Conservation (phyloP, 352 stramenopile species). For the Hyphochytrium catenoides region DNA sequence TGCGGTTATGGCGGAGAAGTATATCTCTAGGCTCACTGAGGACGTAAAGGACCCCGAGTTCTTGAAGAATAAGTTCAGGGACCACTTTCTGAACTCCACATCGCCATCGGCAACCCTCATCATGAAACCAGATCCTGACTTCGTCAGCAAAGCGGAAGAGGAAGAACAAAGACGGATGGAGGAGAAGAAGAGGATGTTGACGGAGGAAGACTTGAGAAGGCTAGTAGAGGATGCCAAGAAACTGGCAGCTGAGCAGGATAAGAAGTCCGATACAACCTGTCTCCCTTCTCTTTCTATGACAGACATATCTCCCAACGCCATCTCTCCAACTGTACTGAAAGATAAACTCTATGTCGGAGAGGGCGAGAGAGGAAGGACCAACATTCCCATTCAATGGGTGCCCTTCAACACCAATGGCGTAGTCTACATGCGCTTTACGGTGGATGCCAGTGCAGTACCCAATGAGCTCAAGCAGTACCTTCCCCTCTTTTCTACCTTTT, state of each 20-base stretch:
- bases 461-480: slow-evolving; percentile 32
- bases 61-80: slow-evolving; percentile 25
- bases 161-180: slow-evolving; percentile 22
- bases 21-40: not conserved
- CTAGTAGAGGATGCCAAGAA: slow-evolving; percentile 19
- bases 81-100: slow-evolving; percentile 19
- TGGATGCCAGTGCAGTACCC: slow-evolving; percentile 24
- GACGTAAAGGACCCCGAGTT: slow-evolving; percentile 20
- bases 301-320: slow-evolving; percentile 22
- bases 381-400: slow-evolving; percentile 20
- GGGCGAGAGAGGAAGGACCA: slow-evolving; percentile 7
- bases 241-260: slow-evolving; percentile 31
- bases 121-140: slow-evolving; percentile 35
- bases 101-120: slow-evolving; percentile 28
- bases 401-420: slow-evolving; percentile 47
- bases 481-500: slow-evolving; percentile 33
- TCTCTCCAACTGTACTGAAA: slow-evolving; percentile 20
- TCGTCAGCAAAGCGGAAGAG: slow-evolving; percentile 26
- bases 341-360: slow-evolving; percentile 11
- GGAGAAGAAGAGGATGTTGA: slow-evolving; percentile 15
- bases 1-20: slow-evolving; percentile 9
- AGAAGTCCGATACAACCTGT: slow-evolving; percentile 32
- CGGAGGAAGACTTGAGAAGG: slow-evolving; percentile 24
- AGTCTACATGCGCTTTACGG: slow-evolving; percentile 32
- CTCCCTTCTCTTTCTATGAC: slow-evolving; percentile 35